Percentiles rank a stretch among this genome's conserved stretches.
These are phyloP conservation scores for Beta corolliflora DNA, from an alignment of 179 eudicot genomes.

Conservation along the genomic window DNA sequence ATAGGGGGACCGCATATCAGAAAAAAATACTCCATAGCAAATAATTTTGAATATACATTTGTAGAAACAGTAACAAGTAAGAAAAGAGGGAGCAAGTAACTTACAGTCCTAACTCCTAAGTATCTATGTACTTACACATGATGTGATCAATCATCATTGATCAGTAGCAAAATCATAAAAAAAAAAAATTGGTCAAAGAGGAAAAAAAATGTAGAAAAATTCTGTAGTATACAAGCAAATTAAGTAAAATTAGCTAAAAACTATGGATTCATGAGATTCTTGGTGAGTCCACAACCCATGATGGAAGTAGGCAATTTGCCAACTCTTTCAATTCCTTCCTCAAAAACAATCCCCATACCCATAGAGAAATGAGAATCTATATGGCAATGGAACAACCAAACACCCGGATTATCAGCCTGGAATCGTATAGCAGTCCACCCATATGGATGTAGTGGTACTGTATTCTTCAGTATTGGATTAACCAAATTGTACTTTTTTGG, in stretches of 20 bases:
- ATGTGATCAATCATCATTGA: no score
- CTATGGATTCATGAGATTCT: conserved; percentile 42
- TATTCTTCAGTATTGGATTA: conserved; percentile 73
- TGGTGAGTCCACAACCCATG: conserved; percentile 80
- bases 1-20: no score
- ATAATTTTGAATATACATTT: no score
- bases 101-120: no score
- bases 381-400: conserved; percentile 92
- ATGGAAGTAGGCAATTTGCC: conserved; percentile 61
- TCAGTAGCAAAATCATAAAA: no score
- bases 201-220: not conserved
- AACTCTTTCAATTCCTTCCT: conserved; percentile 67
- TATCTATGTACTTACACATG: no score
- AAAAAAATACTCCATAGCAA: no score
- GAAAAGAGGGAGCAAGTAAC: no score
- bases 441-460: conserved; percentile 73
- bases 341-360: conserved; percentile 88
- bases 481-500: conserved; percentile 56
- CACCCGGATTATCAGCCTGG: conserved; percentile 78
- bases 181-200: not conserved
- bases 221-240: not conserved
- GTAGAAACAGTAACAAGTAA: no score
- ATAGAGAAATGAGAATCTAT: conserved; percentile 75
- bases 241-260: not conserved
- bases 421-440: conserved; percentile 93